Evolutionary conservation across 768 basidiomycete genomes (phyloP).

Genomic region (Lyophyllum atratum): DNA sequence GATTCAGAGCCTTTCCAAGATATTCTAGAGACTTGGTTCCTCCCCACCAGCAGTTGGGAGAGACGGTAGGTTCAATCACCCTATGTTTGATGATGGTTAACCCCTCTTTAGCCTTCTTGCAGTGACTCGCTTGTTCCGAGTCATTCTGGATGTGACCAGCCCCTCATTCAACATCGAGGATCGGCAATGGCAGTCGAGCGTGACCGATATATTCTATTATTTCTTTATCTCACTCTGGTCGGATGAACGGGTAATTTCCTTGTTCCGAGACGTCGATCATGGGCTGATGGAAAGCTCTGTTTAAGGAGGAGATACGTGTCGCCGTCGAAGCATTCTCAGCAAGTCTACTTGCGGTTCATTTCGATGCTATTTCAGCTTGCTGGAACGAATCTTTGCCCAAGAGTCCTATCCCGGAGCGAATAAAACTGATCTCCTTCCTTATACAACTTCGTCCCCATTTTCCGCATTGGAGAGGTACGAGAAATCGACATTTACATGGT

Average conservation of each 20-base stretch:
- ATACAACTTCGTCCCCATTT: constrained; percentile 71
- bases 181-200: constrained; percentile 66
- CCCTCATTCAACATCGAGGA: constrained; percentile 63
- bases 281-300: neutral
- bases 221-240: constrained; percentile 68
- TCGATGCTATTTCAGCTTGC: constrained; percentile 63
- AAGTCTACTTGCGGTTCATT: constrained; percentile 65
- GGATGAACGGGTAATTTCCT: constrained; percentile 53
- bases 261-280: neutral
- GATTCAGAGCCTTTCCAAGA: constrained; percentile 63
- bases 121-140: constrained; percentile 58
- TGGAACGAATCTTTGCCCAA: constrained; percentile 66
- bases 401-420: constrained; percentile 56
- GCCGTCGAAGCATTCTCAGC: constrained; percentile 58
- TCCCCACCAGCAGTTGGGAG: constrained; percentile 44
- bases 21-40: constrained; percentile 44
- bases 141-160: constrained; percentile 66
- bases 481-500: neutral
- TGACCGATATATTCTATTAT: constrained; percentile 56
- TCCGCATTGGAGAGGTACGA: constrained; percentile 63
- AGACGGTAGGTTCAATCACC: constrained; percentile 40
- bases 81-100: neutral
- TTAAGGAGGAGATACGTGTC: constrained; percentile 69
- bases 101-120: constrained; percentile 45
- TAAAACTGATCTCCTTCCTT: constrained; percentile 61